Base-by-base conservation (phyloP, 305 asterid species). In the Galium porrigens region DNA sequence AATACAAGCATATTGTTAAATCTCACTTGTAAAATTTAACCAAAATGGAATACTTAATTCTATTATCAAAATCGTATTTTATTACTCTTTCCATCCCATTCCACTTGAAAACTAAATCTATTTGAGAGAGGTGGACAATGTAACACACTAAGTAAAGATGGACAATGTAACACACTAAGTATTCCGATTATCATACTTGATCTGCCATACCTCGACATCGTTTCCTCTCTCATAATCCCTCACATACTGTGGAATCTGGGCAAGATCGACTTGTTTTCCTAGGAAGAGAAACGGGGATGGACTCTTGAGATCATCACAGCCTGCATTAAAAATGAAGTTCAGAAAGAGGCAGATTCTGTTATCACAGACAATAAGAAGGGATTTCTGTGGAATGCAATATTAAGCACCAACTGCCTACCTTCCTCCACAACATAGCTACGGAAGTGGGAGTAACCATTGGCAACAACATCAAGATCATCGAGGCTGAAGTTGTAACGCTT, bases 401-500 rank as follows among this genome's bases (percentile, higher is more conserved):
- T 7, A 7, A n/a, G 18, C 44, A 69, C 68, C 56, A 65, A 74
- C 79, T 63, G 67, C 68, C 56, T 36, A 71, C 79, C 71, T 71
- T 25, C 85, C 66, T 78, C 80, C 0, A 68, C 66, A 18, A 91
- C 39, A 78, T 75, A 85, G 63, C 85, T 80, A 54, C 80, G 81
- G 82, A 91, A 91, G 72, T 72, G 90, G 25, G 89, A 80, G 60
- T 91, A 91, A 44, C 96, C 98, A 69, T 88, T 88, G 17, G 96
- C 98, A 55, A 86, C 90, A 37, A 88, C 87, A 66, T 88, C 89
- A 63, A 86, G 90, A 79, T 91, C 92, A 33, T 86, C 82, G n/a
- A 91, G 73, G 46, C 85, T 66, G 85, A 91, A 91, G 82, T 88
- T 91, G 75, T 86, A 88, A 58, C 96, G 94, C 82, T 86, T 91